Conservation (phyloP, 768 basidiomycete genomes). For the Tricholoma bakamatsutake region DNA sequence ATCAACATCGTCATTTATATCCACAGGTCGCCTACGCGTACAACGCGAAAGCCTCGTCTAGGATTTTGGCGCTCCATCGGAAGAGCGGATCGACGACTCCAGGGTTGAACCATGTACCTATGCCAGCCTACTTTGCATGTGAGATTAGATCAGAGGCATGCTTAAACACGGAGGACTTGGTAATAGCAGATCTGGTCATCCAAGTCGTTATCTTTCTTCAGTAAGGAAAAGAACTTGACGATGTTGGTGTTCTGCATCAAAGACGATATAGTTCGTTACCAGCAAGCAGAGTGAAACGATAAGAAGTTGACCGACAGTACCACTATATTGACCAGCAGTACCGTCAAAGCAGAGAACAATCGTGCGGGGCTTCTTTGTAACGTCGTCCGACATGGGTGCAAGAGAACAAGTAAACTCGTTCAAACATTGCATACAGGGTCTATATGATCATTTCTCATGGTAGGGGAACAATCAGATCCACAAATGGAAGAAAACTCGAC, state of each 20-base stretch:
- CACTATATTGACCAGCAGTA: conserved; percentile 47
- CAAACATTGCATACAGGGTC: not conserved
- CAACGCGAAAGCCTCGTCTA: conserved; percentile 74
- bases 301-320: conserved; percentile 29
- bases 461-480: not conserved
- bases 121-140: conserved; percentile 29
- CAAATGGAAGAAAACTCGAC: too few relatives aligned
- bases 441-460: not conserved
- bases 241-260: conserved; percentile 55
- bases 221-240: conserved; percentile 61
- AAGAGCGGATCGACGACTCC: conserved; percentile 62
- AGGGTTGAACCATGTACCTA: conserved; percentile 51
- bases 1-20: not conserved
- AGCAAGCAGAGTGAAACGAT: not conserved
- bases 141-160: conserved; percentile 28
- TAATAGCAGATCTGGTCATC: conserved; percentile 62
- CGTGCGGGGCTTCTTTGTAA: conserved; percentile 27
- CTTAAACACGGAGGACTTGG: conserved; percentile 38
- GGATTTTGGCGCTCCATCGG: conserved; percentile 48
- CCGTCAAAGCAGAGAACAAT: conserved; percentile 71
- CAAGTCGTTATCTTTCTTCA: conserved; percentile 51
- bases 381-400: not conserved
- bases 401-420: not conserved
- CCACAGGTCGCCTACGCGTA: conserved; percentile 21
- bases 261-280: not conserved